Base-by-base conservation (phyloP, 2,329 filamentous ascomycete species). In the Lasiodiplodia hormozganensis region DNA sequence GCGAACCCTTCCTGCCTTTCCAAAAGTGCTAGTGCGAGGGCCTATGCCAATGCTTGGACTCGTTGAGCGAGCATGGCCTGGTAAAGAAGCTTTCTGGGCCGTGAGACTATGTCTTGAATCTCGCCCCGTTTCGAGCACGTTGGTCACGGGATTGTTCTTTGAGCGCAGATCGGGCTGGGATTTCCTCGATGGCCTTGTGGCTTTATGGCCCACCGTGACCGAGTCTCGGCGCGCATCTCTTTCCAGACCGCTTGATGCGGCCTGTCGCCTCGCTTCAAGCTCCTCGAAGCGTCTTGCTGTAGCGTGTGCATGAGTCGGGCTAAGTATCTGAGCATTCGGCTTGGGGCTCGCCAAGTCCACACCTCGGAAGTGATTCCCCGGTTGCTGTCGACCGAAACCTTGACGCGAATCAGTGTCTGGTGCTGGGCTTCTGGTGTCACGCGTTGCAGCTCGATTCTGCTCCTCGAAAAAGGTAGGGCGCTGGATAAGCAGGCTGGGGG, bases 41-140 rank as follows among this genome's bases (percentile, higher is more conserved):
- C 56, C 23, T 31, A 62, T 43, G 31, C 66, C 66, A 43, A 68
- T 28, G 49, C 57, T 62, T 16, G 66, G 66, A 16, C 66, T 68
- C 38, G 49, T 68, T 40, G 66, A n/a, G 25, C 51, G 56, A 23
- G 25, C 34, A 40, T 18, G 21, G 21, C 23, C 18, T 10, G 57
- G 57, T 28, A 25, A n/a, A 43, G 51, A 56, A 56, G 21, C 51
- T 31, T n/a, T 62, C 7, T 21, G 40, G 10, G 23, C 16, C 11
- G 34, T 51, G 54, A 34, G 31, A 43, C 51, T 31, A 14, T 53
- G 47, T 58, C 36, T 62, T 28, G 56, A 36, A 53, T 53, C 16
- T 47, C 47, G n/a, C 1, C 16, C 36, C 38, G 66, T 36, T 62
- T 62, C 43, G 43, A 23, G 47, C 2, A 43, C 38, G n/a, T 8